Evolutionary conservation across 768 basidiomycete genomes (phyloP), one percentile per base, ranked within the genome.

Genomic region (Lactarius quietus): DNA sequence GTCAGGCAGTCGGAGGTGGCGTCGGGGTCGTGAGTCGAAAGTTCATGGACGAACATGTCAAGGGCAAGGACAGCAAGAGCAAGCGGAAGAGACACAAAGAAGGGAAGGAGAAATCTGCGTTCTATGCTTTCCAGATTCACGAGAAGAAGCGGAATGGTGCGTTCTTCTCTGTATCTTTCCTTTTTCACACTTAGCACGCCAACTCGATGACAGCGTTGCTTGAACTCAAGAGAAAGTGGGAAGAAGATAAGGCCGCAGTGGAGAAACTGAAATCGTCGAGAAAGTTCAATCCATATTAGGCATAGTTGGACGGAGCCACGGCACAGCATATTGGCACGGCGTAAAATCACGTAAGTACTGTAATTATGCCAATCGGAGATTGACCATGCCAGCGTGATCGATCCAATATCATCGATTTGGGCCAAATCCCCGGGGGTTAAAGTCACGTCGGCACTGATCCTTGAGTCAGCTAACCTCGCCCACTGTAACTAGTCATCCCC

Each of bases 41-140:
- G 71, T 87, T 79, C 69, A 76, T 81, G 70, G 73, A 68, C 18
- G 70, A 71, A 64, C n/a, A 53, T 26, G 62, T 38, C 60, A 71
- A 61, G 63, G 70, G 12, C 28, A 33, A 74, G 73, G 0, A 58
- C 69, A 59, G 71, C 53, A 80, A 76, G 59, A 75, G 73, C 54
- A 80, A 78, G 68, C 84, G 83, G 76, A 86, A 83, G 74, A 82
- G 83, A 66, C 80, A 81, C 69, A 85, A 86, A 74, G 87, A 89
- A 75, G 90, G 87, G 72, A 84, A 83, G 55, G 81, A 82, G 67
- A 78, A 79, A 72, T 72, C 76, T 36, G 82, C 83, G 4, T 95
- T 97, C 73, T 96, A 98, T 75, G 87, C 86, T 29, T 96, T 95
- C 82, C 93, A 97, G 75, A 86, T 87, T 72, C 89, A 88, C 56